Base-by-base conservation (phyloP, 495 filamentous ascomycete genomes). In the Neurospora sublineolata region DNA sequence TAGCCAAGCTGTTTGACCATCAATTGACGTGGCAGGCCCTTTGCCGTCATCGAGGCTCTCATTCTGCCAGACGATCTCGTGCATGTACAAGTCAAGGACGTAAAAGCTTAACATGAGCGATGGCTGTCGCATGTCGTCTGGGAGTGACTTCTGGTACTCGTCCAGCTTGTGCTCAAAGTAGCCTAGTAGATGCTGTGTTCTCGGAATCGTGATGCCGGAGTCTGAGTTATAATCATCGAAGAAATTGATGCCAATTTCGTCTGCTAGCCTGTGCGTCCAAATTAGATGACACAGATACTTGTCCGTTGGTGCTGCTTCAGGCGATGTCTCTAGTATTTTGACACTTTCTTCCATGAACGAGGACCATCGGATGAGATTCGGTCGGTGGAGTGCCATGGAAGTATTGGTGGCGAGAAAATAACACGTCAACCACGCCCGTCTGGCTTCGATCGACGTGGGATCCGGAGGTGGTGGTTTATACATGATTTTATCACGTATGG, bases 311-410 rank as follows among this genome's bases (percentile, higher is more conserved):
- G 89, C 82, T 0, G 92, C 89, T 38, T 94, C 88, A 5, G 91
- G 86, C 23, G 90, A 91, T 3, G 81, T 87, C 77, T 93, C 88
- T 4, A 98, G 82, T 3, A 91, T 86, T 1, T 92, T 87, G 64
- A 97, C 79, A 73, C 90, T 94, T 75, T 98, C 94, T 20, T 89
- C 87, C 89, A 97, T 93, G 76, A 95, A 96, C 6, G 89, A 83
- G 11, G 89, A 90, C 90, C 92, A 97, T 18, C 91, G 86, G 40
- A 97, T 84, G 16, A 97, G 81, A 73, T 94, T 93, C 0, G 91
- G 89, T n/a, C 93, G 89, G 68, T 93, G 87, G 71, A 94, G 80
- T 10, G 92, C 88, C 85, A 94, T 93, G 14, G 93, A 84, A 6
- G 88, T 87, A 77, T 92, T 94, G 20, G 81, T 83, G 14, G 83